Percentiles rank a stretch among this genome's conserved stretches.
These are phyloP conservation scores for Linnemannia zychae DNA, from an alignment of 192 early-diverging fungal species.

Conservation along the genomic window DNA sequence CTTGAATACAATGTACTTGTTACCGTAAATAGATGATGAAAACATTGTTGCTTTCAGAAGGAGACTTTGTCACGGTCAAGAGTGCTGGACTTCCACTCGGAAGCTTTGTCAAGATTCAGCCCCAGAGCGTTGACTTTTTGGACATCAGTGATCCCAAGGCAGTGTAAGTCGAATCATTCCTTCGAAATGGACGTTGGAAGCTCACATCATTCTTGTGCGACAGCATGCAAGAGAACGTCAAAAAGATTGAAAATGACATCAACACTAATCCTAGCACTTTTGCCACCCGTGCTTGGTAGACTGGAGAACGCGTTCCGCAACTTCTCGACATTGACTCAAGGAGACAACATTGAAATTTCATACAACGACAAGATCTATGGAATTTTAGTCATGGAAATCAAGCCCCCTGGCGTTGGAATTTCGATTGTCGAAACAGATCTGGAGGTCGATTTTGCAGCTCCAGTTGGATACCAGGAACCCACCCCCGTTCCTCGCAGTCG, in stretches of 20 bases:
- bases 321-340: conserved; percentile 92
- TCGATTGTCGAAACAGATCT: conserved; percentile 98
- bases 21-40: conserved; percentile 88
- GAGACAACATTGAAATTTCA: conserved; percentile 91
- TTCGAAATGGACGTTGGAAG: conserved; percentile 69
- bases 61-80: conserved; percentile 82
- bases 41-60: conserved; percentile 81
- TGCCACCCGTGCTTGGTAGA: conserved; percentile 29
- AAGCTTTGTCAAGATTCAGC: conserved; percentile 94
- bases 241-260: no score
- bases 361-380: conserved; percentile 93
- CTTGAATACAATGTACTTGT: background rate
- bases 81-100: conserved; percentile 86
- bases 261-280: no score
- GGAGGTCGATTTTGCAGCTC: conserved; percentile 97
- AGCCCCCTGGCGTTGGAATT: conserved; percentile 84
- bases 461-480: conserved; percentile 96
- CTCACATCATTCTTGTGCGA: conserved; percentile 64
- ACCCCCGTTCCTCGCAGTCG: conserved; percentile 46
- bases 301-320: conserved; percentile 94
- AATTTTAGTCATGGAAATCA: conserved; percentile 91
- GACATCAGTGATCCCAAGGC: conserved; percentile 97
- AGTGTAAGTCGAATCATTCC: conserved; percentile 69
- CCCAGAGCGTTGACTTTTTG: conserved; percentile 96
- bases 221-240: conserved; percentile 60